phyloP scores from a whole-genome alignment of 305 asterid species.

The Fraxinus nigra region DNA sequence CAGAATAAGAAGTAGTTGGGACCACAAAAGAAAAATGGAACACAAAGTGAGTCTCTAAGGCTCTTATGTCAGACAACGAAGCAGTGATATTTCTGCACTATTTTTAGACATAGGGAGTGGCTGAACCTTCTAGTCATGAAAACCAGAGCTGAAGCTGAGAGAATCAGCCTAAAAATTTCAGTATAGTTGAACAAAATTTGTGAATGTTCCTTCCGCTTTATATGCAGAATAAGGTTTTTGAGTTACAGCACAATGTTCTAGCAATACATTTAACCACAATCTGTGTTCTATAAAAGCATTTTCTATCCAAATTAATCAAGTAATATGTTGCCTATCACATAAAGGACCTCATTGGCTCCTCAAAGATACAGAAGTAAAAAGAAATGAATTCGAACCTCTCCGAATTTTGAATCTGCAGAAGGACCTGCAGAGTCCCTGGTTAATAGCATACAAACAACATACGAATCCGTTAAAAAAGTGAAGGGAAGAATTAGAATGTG shows the following conservation, averaged over 20 bases:
- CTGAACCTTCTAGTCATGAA: neutral
- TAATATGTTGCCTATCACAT: slow-evolving; percentile 13
- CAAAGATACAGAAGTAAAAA: slow-evolving; percentile 15
- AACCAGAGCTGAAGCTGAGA: neutral
- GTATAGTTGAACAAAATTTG: neutral
- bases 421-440: slow-evolving; percentile 64
- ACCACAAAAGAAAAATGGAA: neutral
- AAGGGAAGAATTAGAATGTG: slow-evolving; percentile 16
- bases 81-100: neutral
- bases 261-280: neutral
- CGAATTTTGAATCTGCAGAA: slow-evolving; percentile 73
- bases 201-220: neutral
- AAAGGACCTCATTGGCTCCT: slow-evolving; percentile 19
- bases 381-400: slow-evolving; percentile 67
- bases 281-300: slow-evolving; percentile 1
- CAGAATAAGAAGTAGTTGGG: slow-evolving; percentile 3
- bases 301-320: slow-evolving; percentile 8
- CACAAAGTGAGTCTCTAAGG: neutral
- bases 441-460: slow-evolving; percentile 28
- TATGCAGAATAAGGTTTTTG: neutral
- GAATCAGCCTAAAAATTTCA: neutral
- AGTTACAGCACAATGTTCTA: neutral
- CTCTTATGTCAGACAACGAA: neutral
- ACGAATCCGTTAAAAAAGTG: slow-evolving; percentile 11
- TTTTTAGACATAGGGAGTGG: neutral